A percentile compares a stretch with the other conserved stretches of the same genome.
Evolutionary conservation across 78 protist species (phyloP).

Genomic region (Creolimax fragrantissima): DNA sequence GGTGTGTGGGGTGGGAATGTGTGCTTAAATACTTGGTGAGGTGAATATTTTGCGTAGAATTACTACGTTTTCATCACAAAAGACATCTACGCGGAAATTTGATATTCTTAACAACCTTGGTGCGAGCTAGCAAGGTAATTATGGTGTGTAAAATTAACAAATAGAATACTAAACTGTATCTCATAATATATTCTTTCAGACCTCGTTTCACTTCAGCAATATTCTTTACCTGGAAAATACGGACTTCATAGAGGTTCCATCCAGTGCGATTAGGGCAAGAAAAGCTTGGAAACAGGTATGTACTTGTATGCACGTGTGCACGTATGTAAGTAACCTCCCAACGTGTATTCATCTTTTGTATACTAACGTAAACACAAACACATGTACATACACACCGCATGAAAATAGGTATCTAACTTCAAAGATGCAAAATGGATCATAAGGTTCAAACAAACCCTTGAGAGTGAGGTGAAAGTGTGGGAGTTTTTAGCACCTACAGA

Average conservation of each 20-base stretch:
- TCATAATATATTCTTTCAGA: neutral
- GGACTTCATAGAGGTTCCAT: neutral
- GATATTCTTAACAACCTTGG: too few species aligned
- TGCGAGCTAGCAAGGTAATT: too few species aligned
- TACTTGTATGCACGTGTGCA: neutral
- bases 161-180: too few species aligned
- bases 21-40: too few species aligned
- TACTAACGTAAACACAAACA: too few species aligned
- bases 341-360: too few species aligned
- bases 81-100: too few species aligned
- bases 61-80: too few species aligned
- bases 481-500: neutral
- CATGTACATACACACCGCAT: too few species aligned
- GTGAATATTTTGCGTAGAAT: too few species aligned
- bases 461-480: neutral
- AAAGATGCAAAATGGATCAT: neutral
- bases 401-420: neutral
- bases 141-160: too few species aligned
- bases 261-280: neutral
- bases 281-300: neutral
- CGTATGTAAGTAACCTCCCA: neutral
- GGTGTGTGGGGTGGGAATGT: neutral
- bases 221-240: neutral
- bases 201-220: neutral
- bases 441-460: neutral